Percentiles rank a stretch among this genome's conserved stretches.
These are phyloP conservation scores for Leishmania martiniquensis DNA, from an alignment of 208 protist species.

Conservation along the genomic window DNA sequence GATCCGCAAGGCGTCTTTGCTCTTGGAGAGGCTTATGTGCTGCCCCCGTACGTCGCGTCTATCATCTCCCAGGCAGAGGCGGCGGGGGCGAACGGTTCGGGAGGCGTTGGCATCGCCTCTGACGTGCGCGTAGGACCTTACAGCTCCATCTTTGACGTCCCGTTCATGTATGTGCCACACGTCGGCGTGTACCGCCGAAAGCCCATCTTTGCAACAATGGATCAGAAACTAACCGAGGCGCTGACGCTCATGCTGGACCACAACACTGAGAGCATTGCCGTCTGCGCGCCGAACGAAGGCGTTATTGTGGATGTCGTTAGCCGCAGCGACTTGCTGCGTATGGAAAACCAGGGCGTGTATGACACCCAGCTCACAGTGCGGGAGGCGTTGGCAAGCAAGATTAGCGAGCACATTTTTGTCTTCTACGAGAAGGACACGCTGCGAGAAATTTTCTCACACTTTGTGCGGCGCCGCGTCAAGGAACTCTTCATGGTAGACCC, in stretches of 20 bases:
- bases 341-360: constrained; percentile 92
- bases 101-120: constrained; percentile 35
- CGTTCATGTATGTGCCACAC: constrained; percentile 68
- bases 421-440: constrained; percentile 79
- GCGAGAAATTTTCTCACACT: constrained; percentile 84
- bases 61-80: constrained; percentile 51
- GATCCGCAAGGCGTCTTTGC: constrained; percentile 33
- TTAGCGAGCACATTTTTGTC: constrained; percentile 62
- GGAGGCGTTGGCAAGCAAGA: constrained; percentile 66
- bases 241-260: constrained; percentile 71
- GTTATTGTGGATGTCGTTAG: constrained; percentile 84
- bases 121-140: constrained; percentile 63
- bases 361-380: constrained; percentile 80
- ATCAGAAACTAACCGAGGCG: constrained; percentile 67
- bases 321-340: constrained; percentile 81
- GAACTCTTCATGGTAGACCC: constrained; percentile 88
- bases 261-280: constrained; percentile 76
- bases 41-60: constrained; percentile 67
- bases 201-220: constrained; percentile 72
- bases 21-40: constrained; percentile 40
- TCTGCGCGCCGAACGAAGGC: constrained; percentile 44
- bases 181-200: constrained; percentile 57
- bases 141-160: constrained; percentile 75
- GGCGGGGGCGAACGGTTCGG: constrained; percentile 32
- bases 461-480: constrained; percentile 82